phyloP scores from a whole-genome alignment of 1,284 basidiomycete genomes.

The Phylloboletellus chloephorus region DNA sequence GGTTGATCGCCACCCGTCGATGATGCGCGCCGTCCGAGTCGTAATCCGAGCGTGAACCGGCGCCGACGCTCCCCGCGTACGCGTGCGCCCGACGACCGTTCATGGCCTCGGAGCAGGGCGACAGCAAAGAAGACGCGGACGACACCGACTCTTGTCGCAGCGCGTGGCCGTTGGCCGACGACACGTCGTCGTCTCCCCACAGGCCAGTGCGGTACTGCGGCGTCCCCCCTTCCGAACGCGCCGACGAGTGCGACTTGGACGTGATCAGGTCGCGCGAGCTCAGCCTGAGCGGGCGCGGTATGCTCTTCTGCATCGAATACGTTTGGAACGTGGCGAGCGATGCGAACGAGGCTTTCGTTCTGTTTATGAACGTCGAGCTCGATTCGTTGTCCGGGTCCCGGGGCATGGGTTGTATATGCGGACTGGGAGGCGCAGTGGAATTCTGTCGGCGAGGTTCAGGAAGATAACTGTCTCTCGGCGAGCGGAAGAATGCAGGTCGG shows the following conservation, averaged over 20 bases:
- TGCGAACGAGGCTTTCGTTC: conserved; percentile 37
- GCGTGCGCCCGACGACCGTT: conserved; percentile 4
- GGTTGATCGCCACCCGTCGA: conserved; percentile 56
- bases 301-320: conserved; percentile 34
- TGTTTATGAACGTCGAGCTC: conserved; percentile 30
- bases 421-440: conserved; percentile 38
- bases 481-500: conserved; percentile 52
- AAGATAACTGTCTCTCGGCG: conserved; percentile 53
- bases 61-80: conserved; percentile 20
- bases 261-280: conserved; percentile 45
- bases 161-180: conserved; percentile 36
- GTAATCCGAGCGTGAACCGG: conserved; percentile 38
- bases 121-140: conserved; percentile 59
- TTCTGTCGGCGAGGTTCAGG: conserved; percentile 30
- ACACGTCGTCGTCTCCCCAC: conserved; percentile 53
- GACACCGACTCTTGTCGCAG: conserved; percentile 53
- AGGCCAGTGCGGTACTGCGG: conserved; percentile 29
- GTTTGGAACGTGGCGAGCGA: conserved; percentile 40
- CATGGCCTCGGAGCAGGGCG: conserved; percentile 45
- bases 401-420: conserved; percentile 31
- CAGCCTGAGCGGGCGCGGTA: conserved; percentile 54
- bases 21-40: conserved; percentile 59
- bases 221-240: conserved; percentile 38
- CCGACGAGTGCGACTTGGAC: conserved; percentile 18
- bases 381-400: conserved; percentile 32